A percentile compares a stretch with the other conserved stretches of the same genome.
These are phyloP conservation scores for Lasiodiplodia hormozganensis DNA, from an alignment of 2,329 filamentous ascomycete species.

Conservation along the genomic window DNA sequence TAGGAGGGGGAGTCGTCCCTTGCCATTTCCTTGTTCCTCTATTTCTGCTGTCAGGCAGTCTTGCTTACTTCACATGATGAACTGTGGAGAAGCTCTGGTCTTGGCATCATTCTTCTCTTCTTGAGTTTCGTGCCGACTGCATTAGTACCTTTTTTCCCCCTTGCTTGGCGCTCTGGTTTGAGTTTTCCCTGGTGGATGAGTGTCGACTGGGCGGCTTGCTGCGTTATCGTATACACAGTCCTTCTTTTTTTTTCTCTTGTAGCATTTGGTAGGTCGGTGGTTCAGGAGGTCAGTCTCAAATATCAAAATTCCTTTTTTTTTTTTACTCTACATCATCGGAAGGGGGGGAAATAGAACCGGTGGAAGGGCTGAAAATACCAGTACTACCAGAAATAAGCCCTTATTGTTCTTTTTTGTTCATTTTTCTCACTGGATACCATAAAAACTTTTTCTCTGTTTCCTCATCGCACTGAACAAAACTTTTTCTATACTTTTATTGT, in stretches of 20 bases:
- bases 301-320: background rate
- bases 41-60: background rate
- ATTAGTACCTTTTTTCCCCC: constrained; percentile 4
- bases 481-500: background rate
- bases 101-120: background rate
- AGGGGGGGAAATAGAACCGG: background rate
- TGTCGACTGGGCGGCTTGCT: constrained; percentile 11
- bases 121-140: constrained; percentile 10
- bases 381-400: background rate
- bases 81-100: background rate
- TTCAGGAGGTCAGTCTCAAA: background rate
- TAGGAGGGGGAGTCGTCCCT: background rate
- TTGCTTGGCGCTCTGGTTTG: background rate
- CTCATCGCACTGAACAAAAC: background rate
- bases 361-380: background rate
- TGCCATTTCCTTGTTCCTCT: constrained; percentile 3
- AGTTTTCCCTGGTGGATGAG: constrained; percentile 7
- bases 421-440: background rate
- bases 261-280: background rate
- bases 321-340: background rate
- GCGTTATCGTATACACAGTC: background rate
- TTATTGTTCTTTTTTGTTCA: background rate
- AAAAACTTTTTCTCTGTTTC: background rate
- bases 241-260: background rate
- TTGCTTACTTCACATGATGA: background rate